Base-by-base conservation (phyloP, 2,329 filamentous ascomycete species). In the Colletotrichum kahawae region DNA sequence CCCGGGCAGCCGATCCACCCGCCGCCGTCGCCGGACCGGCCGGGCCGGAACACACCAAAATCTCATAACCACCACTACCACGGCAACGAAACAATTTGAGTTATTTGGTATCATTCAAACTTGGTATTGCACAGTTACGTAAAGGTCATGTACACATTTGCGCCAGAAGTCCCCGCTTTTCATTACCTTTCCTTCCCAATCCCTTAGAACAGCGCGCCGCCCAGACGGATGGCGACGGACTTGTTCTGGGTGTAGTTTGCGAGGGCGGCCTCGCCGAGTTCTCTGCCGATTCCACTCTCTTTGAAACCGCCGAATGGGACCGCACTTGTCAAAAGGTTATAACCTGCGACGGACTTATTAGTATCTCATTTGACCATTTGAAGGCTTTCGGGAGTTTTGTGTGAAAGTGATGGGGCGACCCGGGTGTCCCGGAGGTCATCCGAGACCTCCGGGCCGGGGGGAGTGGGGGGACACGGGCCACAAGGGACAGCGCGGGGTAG, bases 281-380 rank as follows among this genome's bases (percentile, higher is more conserved):
- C 95, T 71, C 94, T 92, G 59, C 95, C 95, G 72, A 95, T 94
- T 76, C 95, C 95, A 31, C 88, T 91, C 85, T 95, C 90, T 86
- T 96, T 96, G 88, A 90, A 95, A 0, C 95, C 95, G 69, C 93
- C 93, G 78, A 96, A 96, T 21, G 85, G 85, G 4, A 29, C 27
- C 4, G 27, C 27, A 29, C 4, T 4, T 4, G 27, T 29, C 7
- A 29, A 29, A 7, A 29, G 27, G 85, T 97, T 97, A 87, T 96
- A 88, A 78, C 79, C 79, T 82, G 54, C 5, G 27, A 4, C 7
- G 27, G 27, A 3, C 21, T 27, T n/a, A 5, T 60, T n/a, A 60
- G 57, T 6, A 5, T 60, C 8, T 21, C 21, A 21, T 21, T 21
- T 21, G 21, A 3, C 57, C 54, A 13, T 57, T 57, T 57, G 54